These are phyloP conservation scores for Athelia psychrophila DNA, from an alignment of 1,284 basidiomycete species.

Conservation along the genomic window DNA sequence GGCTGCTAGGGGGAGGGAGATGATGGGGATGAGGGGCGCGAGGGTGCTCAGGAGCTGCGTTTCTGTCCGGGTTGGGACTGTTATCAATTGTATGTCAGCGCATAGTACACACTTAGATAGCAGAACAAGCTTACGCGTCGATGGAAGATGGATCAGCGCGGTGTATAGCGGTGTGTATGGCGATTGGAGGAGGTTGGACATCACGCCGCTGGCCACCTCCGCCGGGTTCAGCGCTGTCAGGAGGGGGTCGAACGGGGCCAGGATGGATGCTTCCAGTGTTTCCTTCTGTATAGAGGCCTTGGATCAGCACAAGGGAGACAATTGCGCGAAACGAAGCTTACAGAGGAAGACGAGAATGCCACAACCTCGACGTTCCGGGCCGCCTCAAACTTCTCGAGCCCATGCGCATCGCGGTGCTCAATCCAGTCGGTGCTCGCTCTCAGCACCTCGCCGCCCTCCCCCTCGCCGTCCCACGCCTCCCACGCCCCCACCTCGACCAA, in stretches of 20 bases:
- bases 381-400: conserved; percentile 62
- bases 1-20: conserved; percentile 47
- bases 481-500: conserved; percentile 56
- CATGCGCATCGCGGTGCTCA: conserved; percentile 59
- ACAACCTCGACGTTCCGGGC: conserved; percentile 59
- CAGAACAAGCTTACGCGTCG: conserved; percentile 36
- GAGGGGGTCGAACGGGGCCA: conserved; percentile 53
- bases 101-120: neutral
- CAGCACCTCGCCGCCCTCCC: conserved; percentile 32
- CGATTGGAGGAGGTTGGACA: conserved; percentile 54
- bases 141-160: conserved; percentile 52
- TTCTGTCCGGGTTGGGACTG: conserved; percentile 35
- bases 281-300: conserved; percentile 23
- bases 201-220: conserved; percentile 43
- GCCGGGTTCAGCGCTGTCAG: conserved; percentile 47
- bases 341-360: conserved; percentile 17
- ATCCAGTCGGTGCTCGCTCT: conserved; percentile 68
- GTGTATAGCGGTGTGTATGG: conserved; percentile 53
- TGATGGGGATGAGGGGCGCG: conserved; percentile 53
- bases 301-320: conserved; percentile 1
- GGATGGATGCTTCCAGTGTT: conserved; percentile 36
- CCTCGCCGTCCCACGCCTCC: conserved; percentile 41
- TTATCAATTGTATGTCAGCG: neutral
- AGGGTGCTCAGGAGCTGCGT: conserved; percentile 47
- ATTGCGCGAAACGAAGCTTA: no score